A percentile compares a stretch with the other conserved stretches of the same genome.
These are phyloP conservation scores for Neurospora sublineolata DNA, from an alignment of 495 filamentous ascomycete species.

Conservation along the genomic window DNA sequence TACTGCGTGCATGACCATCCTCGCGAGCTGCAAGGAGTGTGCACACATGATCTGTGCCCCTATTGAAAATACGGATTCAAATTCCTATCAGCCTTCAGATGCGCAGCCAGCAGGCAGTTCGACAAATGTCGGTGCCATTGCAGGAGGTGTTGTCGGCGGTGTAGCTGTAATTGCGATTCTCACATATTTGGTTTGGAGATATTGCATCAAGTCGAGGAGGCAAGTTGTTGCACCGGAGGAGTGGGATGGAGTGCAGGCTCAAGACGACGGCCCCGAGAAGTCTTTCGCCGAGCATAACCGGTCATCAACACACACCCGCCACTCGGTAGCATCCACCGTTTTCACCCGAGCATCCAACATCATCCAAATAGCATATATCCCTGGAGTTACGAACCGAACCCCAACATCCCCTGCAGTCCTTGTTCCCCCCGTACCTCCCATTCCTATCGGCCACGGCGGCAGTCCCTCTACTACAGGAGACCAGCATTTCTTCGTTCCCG, in stretches of 20 bases:
- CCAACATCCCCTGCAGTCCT: constrained; percentile 70
- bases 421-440: constrained; percentile 83
- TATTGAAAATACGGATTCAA: not conserved
- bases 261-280: constrained; percentile 43
- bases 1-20: constrained; percentile 25
- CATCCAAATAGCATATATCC: constrained; percentile 98
- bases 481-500: constrained; percentile 88
- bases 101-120: constrained; percentile 21
- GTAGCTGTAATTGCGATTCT: constrained; percentile 54
- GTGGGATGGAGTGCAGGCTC: constrained; percentile 43
- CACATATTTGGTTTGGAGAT: constrained; percentile 74
- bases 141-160: constrained; percentile 74
- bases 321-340: constrained; percentile 89
- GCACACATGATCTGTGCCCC: constrained; percentile 28
- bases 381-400: constrained; percentile 89
- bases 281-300: constrained; percentile 53
- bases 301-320: constrained; percentile 74
- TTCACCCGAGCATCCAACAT: constrained; percentile 94
- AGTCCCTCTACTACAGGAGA: constrained; percentile 53
- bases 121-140: constrained; percentile 67
- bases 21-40: constrained; percentile 24
- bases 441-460: constrained; percentile 55
- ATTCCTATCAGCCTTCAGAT: constrained; percentile 18
- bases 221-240: constrained; percentile 36
- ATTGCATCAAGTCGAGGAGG: constrained; percentile 71